Conservation (phyloP, 768 basidiomycete species). For the Gyrodon lividus region DNA sequence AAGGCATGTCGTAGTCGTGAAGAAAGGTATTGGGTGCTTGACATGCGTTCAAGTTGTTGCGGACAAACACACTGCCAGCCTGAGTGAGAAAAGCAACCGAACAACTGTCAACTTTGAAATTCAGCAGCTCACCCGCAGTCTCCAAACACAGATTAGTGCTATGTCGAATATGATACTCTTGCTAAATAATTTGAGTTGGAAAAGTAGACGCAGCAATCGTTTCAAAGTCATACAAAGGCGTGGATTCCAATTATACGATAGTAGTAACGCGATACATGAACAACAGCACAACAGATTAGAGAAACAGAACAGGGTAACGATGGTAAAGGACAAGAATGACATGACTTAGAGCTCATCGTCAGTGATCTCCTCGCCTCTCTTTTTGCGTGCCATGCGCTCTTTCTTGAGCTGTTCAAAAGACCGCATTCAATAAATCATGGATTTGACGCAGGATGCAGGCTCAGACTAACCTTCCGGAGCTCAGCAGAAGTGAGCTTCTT, state of each 20-base stretch:
- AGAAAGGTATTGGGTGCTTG: constrained; percentile 1
- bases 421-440: constrained; percentile 11
- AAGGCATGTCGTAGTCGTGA: constrained; percentile 32
- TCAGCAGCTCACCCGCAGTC: too few relatives aligned
- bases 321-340: constrained; percentile 3
- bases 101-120: too few relatives aligned
- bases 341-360: constrained; percentile 51
- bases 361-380: constrained; percentile 78
- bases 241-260: constrained; percentile 21
- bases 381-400: constrained; percentile 89
- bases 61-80: too few relatives aligned
- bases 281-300: constrained; percentile 16
- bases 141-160: too few relatives aligned
- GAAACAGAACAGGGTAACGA: constrained; percentile 15
- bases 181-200: too few relatives aligned
- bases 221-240: constrained; percentile 6
- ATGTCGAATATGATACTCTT: too few relatives aligned
- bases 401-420: constrained; percentile 64
- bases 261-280: constrained; percentile 20
- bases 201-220: too few relatives aligned
- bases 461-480: constrained; percentile 63
- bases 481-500: constrained; percentile 87
- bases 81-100: too few relatives aligned
- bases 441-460: not conserved
- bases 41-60: too few relatives aligned